Evolutionary conservation across 768 basidiomycete genomes (phyloP).

Genomic region (Chalciporus piperatus): DNA sequence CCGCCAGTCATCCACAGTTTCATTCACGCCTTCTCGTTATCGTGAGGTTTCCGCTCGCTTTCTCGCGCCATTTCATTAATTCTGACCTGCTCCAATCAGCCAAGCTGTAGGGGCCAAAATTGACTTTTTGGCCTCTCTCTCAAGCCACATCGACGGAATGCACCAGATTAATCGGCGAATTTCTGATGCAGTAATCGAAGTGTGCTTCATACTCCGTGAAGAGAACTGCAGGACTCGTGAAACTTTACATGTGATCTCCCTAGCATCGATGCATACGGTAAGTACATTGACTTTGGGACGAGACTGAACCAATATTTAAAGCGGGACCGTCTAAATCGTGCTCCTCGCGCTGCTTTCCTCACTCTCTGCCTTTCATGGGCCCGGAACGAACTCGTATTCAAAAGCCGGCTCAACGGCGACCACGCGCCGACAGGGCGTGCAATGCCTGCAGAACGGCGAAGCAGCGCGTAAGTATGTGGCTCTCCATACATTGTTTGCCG

Average conservation of each 20-base stretch:
- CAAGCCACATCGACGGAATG: constrained; percentile 8
- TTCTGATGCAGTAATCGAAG: constrained; percentile 12
- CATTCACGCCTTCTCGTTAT: constrained; percentile 32
- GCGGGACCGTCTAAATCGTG: background rate
- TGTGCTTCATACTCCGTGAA: constrained; percentile 10
- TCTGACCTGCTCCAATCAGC: constrained; percentile 15
- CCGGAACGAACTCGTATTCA: constrained; percentile 1
- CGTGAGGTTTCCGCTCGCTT: constrained; percentile 28
- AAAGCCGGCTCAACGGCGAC: constrained; percentile 12
- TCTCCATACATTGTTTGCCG: background rate
- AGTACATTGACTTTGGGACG: constrained; percentile 3
- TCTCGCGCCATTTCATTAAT: constrained; percentile 28
- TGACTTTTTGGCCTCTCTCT: constrained; percentile 12
- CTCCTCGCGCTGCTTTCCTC: constrained; percentile 11
- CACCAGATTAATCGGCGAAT: constrained; percentile 13
- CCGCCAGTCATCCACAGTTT: constrained; percentile 23
- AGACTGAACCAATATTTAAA: constrained; percentile 20
- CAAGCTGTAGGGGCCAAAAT: constrained; percentile 8
- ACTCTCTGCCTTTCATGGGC: constrained; percentile 10
- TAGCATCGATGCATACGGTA: constrained; percentile 9
- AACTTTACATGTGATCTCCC: constrained; percentile 6
- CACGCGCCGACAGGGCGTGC: constrained; percentile 17
- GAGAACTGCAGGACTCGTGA: constrained; percentile 5
- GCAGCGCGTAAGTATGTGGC: constrained; percentile 14
- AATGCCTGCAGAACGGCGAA: constrained; percentile 17